A percentile compares a stretch with the other conserved stretches of the same genome.
phyloP scores from a whole-genome alignment of 495 filamentous ascomycete genomes.

The Neurospora sp. region DNA sequence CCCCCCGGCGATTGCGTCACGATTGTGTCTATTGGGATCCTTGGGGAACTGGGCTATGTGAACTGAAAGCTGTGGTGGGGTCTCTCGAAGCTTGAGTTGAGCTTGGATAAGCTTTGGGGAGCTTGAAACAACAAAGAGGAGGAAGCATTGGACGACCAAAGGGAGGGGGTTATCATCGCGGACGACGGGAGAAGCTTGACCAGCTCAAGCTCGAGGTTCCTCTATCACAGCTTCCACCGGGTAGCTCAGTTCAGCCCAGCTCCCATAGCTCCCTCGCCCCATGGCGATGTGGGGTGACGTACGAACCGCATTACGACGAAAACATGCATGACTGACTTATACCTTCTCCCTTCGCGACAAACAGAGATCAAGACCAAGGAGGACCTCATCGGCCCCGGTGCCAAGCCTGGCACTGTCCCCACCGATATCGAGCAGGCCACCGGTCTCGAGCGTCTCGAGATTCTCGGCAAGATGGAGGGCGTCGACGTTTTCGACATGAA shows the following conservation, averaged over 20 bases:
- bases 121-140: not conserved
- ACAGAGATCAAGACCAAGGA: constrained; percentile 72
- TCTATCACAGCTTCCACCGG: not conserved
- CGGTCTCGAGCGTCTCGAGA: constrained; percentile 95
- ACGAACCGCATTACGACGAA: not conserved
- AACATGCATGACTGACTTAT: constrained; percentile 9
- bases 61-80: not conserved
- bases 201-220: not conserved
- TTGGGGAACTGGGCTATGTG: not conserved
- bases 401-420: constrained; percentile 69
- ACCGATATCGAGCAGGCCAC: constrained; percentile 91
- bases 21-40: constrained; percentile 6
- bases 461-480: constrained; percentile 98
- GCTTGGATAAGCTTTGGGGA: not conserved
- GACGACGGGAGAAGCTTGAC: not conserved
- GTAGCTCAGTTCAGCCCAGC: not conserved
- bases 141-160: not conserved
- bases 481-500: constrained; percentile 98
- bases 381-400: constrained; percentile 80
- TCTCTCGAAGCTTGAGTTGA: not conserved
- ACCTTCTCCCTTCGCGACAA: not conserved
- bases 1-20: not conserved
- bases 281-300: not conserved
- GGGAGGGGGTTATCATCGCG: not conserved
- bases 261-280: not conserved